Base-by-base conservation (phyloP, 2,329 filamentous ascomycete species). In the Aspergillus versicolor region DNA sequence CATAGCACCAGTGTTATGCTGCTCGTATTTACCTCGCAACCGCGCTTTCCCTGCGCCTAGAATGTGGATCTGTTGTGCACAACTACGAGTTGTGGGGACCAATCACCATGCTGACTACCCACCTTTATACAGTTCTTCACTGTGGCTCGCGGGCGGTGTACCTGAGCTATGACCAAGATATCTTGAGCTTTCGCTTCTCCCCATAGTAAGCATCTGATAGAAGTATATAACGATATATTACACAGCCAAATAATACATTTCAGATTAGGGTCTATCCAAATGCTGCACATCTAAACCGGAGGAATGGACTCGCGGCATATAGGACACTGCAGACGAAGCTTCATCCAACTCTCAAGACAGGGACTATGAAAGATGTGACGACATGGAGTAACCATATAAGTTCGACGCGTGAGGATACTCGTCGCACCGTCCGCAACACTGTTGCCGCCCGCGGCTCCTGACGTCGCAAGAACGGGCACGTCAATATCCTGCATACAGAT, bases 311-410 rank as follows among this genome's bases (percentile, higher is more conserved):
- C 92, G 65, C 94, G 83, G 75, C 94, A 97, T 63, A 96, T 97
- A 1, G 94, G 94, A 76, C 94, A 99, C 77, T 96, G 91, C 68
- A 99, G 75, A 57, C 93, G 80, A 72, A 95, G 92, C 70, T 90
- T 84, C 89, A 99, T 94, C 94, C 94, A 97, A 40, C 91, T 92
- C 76, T 97, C 93, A 64, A 99, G 77, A 74, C 94, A 99, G 32
- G 83, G 80, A 56, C 88, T 94, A 71, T 99, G 94, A 72, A 99
- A 99, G 48, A 97, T 92, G 77, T 99, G 94, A 54, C 92, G 81
- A 74, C 94, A 99, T 47, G 94, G 94, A 56, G 94, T 99, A 21
- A 97, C 91, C 94, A 99, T 99, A 76, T 97, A 97, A 65, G 84
- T 82, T 49, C 92, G 84, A 59, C 93, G 81, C 32, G 90, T 89